These are phyloP conservation scores for Lasiosphaeriaceae sp. DNA, from an alignment of 495 filamentous ascomycete species.

Conservation along the genomic window DNA sequence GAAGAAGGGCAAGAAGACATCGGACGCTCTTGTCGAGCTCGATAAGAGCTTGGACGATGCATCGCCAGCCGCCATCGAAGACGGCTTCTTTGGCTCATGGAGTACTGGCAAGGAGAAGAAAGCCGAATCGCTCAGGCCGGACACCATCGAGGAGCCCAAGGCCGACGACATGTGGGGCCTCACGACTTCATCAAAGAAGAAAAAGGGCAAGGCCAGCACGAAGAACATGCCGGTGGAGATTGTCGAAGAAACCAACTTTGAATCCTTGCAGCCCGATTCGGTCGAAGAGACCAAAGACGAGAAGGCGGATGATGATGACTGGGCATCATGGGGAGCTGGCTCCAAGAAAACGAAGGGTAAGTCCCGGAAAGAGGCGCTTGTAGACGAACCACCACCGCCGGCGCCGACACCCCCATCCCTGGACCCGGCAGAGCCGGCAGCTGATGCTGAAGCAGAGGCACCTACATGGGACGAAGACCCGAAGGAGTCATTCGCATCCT, in stretches of 20 bases:
- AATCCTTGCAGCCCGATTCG: constrained; percentile 34
- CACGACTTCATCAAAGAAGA: constrained; percentile 38
- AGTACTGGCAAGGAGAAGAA: constrained; percentile 32
- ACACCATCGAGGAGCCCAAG: constrained; percentile 41
- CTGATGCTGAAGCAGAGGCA: constrained; percentile 13
- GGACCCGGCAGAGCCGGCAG: constrained; percentile 10
- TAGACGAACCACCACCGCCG: constrained; percentile 18
- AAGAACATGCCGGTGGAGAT: constrained; percentile 40
- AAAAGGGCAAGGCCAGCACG: constrained; percentile 31
- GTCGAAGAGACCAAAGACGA: constrained; percentile 40
- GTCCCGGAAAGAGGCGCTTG: constrained; percentile 30
- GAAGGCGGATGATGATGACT: constrained; percentile 35
- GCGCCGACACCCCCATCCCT: constrained; percentile 22
- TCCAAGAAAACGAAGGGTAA: constrained; percentile 40
- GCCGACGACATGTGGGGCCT: constrained; percentile 38
- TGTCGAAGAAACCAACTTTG: constrained; percentile 29
- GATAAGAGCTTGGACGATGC: constrained; percentile 25
- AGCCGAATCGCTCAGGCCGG: constrained; percentile 34
- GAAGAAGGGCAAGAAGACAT: constrained; percentile 36
- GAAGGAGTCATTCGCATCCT: not conserved
- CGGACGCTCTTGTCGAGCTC: constrained; percentile 30
- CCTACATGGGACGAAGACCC: constrained; percentile 18
- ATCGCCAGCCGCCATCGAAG: constrained; percentile 20
- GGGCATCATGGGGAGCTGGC: constrained; percentile 29
- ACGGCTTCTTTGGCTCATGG: constrained; percentile 36